Base-by-base conservation (phyloP, 768 basidiomycete genomes). In the Psilocybe tampanensis region DNA sequence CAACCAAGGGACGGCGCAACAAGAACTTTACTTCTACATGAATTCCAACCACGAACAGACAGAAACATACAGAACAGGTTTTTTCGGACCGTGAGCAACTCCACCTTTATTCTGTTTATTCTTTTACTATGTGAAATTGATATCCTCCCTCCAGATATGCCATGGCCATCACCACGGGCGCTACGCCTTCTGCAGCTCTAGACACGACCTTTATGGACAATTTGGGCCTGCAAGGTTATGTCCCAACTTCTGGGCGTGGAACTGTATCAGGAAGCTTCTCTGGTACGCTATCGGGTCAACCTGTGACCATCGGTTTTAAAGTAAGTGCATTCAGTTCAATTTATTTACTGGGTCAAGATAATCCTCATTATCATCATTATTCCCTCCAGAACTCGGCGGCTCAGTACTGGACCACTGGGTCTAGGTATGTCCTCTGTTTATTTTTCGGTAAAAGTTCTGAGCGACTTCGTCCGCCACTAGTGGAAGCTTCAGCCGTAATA, bases 21-120 rank as follows among this genome's bases (percentile, higher is more conserved):
- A 81, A 59, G 80, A 81, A 53, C 63, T 82, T 1, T 81, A 80
- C 63, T 80, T 68, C 61, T 80, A 78, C 59, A 78, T 79, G 80
- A 81, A 82, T 59, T 78, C 76, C 2, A 66, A 64, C 24, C 80
- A 81, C 48, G 75, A 76, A 53, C 78, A 80, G 60, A 77, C 78
- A 0, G 79, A 80, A 55, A 45, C 72, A 5, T 78, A 73, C 59
- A 72, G 76, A 23, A 77, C 75, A 29, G 79, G 78, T 19, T 78
- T 82, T 66, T 77, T 77, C 67, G 80, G 79, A 43, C 80, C 79
- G 68, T 76, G 44, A 54, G 73, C 65, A n/a, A n/a, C n/a, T n/a
- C 12, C 18, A 36, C 2, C 44, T 47, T 26, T 19, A 18, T 24
- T 45, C 41, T 23, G 26, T 22, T 15, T 51, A 11, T 32, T 11